Conservation (phyloP, 176 grass and related monocot species). For the Carex scoparia region DNA sequence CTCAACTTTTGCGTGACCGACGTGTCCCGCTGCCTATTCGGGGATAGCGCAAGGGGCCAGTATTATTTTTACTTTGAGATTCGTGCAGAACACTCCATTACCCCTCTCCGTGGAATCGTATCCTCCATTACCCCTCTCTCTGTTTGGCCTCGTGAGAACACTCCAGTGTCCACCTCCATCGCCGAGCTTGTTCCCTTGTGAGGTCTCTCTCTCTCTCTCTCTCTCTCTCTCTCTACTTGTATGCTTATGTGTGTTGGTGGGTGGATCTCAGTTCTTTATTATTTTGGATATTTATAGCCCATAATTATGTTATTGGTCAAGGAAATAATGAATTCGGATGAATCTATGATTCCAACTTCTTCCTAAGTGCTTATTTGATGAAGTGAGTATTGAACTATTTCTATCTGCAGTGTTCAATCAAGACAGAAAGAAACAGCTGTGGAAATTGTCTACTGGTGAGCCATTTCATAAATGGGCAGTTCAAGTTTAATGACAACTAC, state of each 20-base stretch:
- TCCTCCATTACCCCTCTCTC: neutral
- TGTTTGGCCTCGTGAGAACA: neutral
- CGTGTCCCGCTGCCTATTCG: too few species aligned
- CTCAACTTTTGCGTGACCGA: too few species aligned
- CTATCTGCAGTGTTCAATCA: neutral
- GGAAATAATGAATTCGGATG: neutral
- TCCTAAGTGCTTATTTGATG: neutral
- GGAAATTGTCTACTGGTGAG: neutral
- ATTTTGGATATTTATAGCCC: neutral
- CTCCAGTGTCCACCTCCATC: neutral
- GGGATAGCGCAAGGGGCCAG: too few species aligned
- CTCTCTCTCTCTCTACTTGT: neutral
- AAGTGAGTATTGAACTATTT: neutral
- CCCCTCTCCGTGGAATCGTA: too few species aligned
- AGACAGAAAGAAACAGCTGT: neutral
- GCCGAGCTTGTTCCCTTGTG: neutral
- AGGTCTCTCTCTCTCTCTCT: neutral
- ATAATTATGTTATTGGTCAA: neutral
- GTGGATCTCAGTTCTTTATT: neutral
- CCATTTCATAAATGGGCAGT: neutral
- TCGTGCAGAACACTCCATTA: too few species aligned
- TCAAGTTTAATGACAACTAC: constrained; percentile 9
- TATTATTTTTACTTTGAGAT: too few species aligned
- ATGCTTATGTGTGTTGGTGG: neutral
- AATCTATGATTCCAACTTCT: neutral